A percentile compares a stretch with the other conserved stretches of the same genome.
phyloP scores from a whole-genome alignment of 768 basidiomycete species.

The Trametes cubensis region DNA sequence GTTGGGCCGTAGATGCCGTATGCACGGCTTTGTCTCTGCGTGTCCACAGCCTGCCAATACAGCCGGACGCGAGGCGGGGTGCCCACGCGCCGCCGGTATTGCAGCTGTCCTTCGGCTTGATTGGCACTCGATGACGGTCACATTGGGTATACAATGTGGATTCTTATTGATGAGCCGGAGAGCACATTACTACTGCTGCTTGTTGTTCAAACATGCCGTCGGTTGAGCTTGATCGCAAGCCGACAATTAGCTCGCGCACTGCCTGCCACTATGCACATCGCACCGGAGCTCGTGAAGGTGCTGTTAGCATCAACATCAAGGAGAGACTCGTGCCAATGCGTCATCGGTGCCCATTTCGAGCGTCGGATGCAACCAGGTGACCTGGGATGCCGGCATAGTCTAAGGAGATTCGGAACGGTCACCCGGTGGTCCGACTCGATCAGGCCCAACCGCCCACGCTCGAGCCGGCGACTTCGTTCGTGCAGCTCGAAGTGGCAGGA shows the following conservation, averaged over 20 bases:
- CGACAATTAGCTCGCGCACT: background rate
- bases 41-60: background rate
- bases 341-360: background rate
- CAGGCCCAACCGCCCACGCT: background rate
- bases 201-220: background rate
- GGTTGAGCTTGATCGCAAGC: background rate
- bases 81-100: background rate
- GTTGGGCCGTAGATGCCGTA: background rate
- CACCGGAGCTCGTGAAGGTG: background rate
- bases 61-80: background rate
- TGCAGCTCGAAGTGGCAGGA: too few species aligned
- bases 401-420: background rate
- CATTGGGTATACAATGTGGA: background rate
- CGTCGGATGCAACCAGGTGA: background rate
- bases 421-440: background rate
- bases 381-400: background rate
- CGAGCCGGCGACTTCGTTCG: background rate
- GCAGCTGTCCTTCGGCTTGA: too few species aligned
- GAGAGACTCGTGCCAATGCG: background rate
- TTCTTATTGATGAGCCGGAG: background rate
- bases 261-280: background rate
- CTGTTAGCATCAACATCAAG: too few species aligned
- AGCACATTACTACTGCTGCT: background rate
- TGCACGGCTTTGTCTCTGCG: background rate
- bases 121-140: background rate